A percentile compares a stretch with the other conserved stretches of the same genome.
Conservation (phyloP, 1,284 basidiomycete genomes). For the Ceratobasidium theobromae region DNA sequence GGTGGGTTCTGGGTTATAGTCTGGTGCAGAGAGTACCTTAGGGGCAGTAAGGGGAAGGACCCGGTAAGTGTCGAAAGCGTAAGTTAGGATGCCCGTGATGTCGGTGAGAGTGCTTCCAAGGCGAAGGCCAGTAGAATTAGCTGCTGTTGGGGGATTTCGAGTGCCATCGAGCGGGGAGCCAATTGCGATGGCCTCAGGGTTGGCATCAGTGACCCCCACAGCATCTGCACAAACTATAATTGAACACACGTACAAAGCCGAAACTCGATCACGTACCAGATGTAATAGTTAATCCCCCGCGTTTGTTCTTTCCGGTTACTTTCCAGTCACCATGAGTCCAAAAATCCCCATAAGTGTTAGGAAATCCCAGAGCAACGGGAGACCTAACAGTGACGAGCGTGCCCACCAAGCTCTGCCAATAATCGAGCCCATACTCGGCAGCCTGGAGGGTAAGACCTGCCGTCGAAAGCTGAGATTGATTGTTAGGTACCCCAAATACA, state of each 20-base stretch:
- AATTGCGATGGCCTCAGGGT: slow-evolving; percentile 59
- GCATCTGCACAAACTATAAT: slow-evolving; percentile 43
- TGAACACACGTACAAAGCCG: not conserved
- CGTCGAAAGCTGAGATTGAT: slow-evolving; percentile 51
- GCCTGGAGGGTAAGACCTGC: slow-evolving; percentile 55
- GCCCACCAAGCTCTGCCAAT: slow-evolving; percentile 65
- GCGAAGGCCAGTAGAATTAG: slow-evolving; percentile 38
- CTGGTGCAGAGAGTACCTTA: slow-evolving; percentile 47
- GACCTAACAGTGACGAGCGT: slow-evolving; percentile 58
- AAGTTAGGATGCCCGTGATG: slow-evolving; percentile 53
- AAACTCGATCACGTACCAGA: slow-evolving; percentile 45
- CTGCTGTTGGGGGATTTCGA: slow-evolving; percentile 49
- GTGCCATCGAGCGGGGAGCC: slow-evolving; percentile 59
- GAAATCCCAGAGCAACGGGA: slow-evolving; percentile 55
- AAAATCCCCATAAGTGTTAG: slow-evolving; percentile 57
- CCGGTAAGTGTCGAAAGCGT: slow-evolving; percentile 16
- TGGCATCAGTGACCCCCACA: slow-evolving; percentile 55
- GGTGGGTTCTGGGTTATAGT: slow-evolving; percentile 46
- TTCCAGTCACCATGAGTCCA: slow-evolving; percentile 63
- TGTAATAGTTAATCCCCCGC: slow-evolving; percentile 59
- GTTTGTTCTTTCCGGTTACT: slow-evolving; percentile 56
- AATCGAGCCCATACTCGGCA: slow-evolving; percentile 57
- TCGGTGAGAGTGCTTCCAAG: slow-evolving; percentile 54
- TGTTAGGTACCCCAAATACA: slow-evolving; percentile 58
- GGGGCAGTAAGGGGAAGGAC: slow-evolving; percentile 18